Percentiles rank a stretch among this genome's conserved stretches.
Evolutionary conservation across 2,329 filamentous ascomycete genomes (phyloP).

Genomic region (Hymenoscyphus fraxineus): DNA sequence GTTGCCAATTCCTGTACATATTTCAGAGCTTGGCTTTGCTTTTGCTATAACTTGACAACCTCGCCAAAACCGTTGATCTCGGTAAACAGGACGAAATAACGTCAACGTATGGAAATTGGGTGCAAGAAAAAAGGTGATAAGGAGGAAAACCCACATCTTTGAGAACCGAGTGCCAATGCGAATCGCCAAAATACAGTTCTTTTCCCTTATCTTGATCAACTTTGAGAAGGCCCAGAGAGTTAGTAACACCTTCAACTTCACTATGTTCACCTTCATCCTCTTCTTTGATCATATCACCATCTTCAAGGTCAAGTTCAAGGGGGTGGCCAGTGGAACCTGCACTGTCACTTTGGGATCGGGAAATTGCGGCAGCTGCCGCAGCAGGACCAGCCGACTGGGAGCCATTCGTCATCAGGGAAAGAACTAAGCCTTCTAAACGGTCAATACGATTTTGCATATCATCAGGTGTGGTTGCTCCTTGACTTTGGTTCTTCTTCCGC

Average conservation of each 20-base stretch:
- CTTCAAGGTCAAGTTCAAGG: slow-evolving; percentile 48
- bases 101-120: neutral
- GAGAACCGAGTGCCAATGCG: slow-evolving; percentile 78
- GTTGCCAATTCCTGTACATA: neutral
- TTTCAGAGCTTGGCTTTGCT: neutral
- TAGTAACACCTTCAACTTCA: slow-evolving; percentile 67
- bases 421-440: slow-evolving; percentile 83
- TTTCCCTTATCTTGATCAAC: slow-evolving; percentile 73
- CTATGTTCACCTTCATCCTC: slow-evolving; percentile 59
- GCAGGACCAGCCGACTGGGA: slow-evolving; percentile 59
- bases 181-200: slow-evolving; percentile 75
- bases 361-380: slow-evolving; percentile 46
- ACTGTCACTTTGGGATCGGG: slow-evolving; percentile 37
- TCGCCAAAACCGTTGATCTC: neutral
- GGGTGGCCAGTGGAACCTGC: slow-evolving; percentile 28
- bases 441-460: slow-evolving; percentile 99
- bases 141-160: slow-evolving; percentile 51
- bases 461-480: slow-evolving; percentile 66
- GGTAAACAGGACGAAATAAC: neutral
- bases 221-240: slow-evolving; percentile 77
- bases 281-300: slow-evolving; percentile 55
- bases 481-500: slow-evolving; percentile 70
- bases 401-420: slow-evolving; percentile 92
- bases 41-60: neutral
- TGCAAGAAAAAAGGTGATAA: slow-evolving; percentile 1